Conservation (phyloP, 1,284 basidiomycete genomes). For the Ustilago vetiveriae region DNA sequence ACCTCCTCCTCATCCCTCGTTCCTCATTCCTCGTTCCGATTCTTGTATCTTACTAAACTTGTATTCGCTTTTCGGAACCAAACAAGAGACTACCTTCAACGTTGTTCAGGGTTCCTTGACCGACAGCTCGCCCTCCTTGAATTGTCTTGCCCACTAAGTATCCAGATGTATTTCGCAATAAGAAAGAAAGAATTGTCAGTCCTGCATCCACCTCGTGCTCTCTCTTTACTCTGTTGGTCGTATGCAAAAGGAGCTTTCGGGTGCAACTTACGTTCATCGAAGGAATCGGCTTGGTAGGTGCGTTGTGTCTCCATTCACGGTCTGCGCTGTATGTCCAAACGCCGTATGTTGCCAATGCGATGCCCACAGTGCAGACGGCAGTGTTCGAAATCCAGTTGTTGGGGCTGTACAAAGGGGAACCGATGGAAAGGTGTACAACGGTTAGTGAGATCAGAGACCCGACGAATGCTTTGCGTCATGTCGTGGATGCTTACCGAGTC, state of each 20-base stretch:
- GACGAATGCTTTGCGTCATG: not conserved
- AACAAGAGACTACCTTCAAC: too few relatives aligned
- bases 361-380: slow-evolving; percentile 68
- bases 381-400: slow-evolving; percentile 72
- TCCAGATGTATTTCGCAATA: not conserved
- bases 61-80: too few relatives aligned
- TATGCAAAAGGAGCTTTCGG: too few relatives aligned
- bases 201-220: not conserved
- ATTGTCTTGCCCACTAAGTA: slow-evolving; percentile 67
- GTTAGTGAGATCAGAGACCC: too few relatives aligned
- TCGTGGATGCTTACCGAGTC: slow-evolving; percentile 65
- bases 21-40: too few relatives aligned
- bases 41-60: too few relatives aligned
- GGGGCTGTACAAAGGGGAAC: slow-evolving; percentile 65
- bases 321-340: slow-evolving; percentile 70
- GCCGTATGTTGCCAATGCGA: slow-evolving; percentile 69
- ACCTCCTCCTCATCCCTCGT: too few relatives aligned
- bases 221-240: not conserved
- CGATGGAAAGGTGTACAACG: not conserved
- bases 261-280: slow-evolving; percentile 53
- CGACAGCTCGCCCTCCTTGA: slow-evolving; percentile 62
- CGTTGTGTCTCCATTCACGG: slow-evolving; percentile 68
- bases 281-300: slow-evolving; percentile 61
- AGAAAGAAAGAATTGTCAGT: slow-evolving; percentile 6
- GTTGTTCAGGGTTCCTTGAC: slow-evolving; percentile 58